Evolutionary conservation across 23 red algal genomes (phyloP).

Genomic region (Pyropia yezoensis): DNA sequence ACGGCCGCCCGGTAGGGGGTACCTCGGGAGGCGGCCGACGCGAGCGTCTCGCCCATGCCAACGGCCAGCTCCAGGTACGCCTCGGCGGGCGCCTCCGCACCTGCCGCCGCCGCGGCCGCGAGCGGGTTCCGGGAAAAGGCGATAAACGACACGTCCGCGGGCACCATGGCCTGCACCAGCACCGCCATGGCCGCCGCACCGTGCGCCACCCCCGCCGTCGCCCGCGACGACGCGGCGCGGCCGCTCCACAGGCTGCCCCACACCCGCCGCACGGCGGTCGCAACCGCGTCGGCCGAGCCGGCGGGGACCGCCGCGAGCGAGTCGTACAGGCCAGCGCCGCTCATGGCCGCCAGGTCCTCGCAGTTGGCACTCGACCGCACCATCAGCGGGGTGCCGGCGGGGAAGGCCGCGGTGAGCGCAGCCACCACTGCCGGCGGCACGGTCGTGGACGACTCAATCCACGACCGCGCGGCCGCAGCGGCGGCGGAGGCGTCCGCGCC

Average conservation of each 20-base stretch:
- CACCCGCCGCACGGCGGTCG: conserved; percentile 22
- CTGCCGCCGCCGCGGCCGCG: background rate
- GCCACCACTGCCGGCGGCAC: conserved; percentile 5
- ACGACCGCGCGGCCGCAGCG: background rate
- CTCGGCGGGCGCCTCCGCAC: background rate
- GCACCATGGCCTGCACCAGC: conserved; percentile 62
- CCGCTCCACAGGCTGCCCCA: conserved; percentile 59
- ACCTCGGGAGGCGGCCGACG: conserved; percentile 21
- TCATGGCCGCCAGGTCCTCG: conserved; percentile 74
- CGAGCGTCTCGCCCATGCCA: conserved; percentile 81
- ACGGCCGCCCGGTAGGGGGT: conserved; percentile 46
- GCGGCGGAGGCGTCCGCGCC: background rate
- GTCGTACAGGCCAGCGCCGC: conserved; percentile 71
- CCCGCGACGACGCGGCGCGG: conserved; percentile 45
- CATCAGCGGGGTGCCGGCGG: conserved; percentile 24
- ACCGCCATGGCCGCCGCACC: conserved; percentile 50
- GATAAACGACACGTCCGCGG: conserved; percentile 39
- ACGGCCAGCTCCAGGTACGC: conserved; percentile 61
- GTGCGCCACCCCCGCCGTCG: conserved; percentile 29
- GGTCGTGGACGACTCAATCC: conserved; percentile 22
- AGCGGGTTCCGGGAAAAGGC: conserved; percentile 59
- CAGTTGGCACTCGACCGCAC: conserved; percentile 70
- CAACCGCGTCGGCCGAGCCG: background rate
- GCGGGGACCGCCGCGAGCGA: conserved; percentile 48
- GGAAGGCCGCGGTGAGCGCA: conserved; percentile 13